Conservation (phyloP, 495 filamentous ascomycete genomes). For the Cetradonia linearis region DNA sequence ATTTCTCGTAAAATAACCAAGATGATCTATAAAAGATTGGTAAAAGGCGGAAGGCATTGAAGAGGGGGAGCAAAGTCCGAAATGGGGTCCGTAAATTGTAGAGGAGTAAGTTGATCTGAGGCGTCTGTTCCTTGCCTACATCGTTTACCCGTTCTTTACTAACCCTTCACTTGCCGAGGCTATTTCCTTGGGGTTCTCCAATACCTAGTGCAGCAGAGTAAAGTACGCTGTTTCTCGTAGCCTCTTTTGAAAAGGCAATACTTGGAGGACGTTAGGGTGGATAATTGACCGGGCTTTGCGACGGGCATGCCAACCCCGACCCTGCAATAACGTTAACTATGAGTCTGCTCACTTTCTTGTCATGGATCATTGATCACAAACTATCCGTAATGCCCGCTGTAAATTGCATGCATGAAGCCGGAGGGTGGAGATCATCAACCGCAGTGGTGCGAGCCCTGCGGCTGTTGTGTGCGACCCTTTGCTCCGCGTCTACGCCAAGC, state of each 20-base stretch:
- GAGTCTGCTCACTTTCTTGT: no score
- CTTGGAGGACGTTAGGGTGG: not conserved
- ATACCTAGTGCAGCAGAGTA: not conserved
- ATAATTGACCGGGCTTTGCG: no score
- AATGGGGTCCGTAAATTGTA: constrained; percentile 9
- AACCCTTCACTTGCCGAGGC: not conserved
- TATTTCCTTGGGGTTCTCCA: not conserved
- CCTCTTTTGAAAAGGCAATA: no score
- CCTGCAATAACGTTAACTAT: no score
- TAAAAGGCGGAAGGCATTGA: not conserved
- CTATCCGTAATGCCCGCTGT: not conserved
- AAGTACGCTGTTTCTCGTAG: not conserved
- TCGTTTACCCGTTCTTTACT: not conserved
- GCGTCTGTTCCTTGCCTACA: not conserved
- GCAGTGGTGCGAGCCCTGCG: not conserved
- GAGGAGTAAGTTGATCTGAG: not conserved
- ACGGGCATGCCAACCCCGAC: no score
- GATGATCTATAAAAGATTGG: not conserved
- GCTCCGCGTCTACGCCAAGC: not conserved
- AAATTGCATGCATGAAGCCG: not conserved
- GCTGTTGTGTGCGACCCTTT: not conserved
- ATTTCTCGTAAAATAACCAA: not conserved
- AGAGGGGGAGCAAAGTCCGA: not conserved
- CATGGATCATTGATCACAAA: not conserved
- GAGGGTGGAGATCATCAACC: not conserved